Base-by-base conservation (phyloP, 768 basidiomycete species). In the Cyclocybe cylindracea region DNA sequence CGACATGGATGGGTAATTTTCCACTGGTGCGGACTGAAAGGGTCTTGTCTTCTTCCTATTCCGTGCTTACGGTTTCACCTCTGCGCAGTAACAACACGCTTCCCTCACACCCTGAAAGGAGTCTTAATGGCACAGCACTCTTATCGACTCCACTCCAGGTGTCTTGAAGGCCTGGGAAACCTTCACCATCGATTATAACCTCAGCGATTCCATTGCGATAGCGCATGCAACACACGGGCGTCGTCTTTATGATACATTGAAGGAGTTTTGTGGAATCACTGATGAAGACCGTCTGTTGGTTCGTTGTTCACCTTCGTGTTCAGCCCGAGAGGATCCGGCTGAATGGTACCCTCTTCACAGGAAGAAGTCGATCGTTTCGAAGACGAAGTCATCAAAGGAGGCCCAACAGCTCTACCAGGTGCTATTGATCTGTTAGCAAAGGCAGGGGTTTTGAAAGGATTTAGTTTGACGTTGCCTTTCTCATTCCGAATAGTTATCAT, bases 71-170 rank as follows among this genome's bases (percentile, higher is more conserved):
- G 31, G 44, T 34, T 35, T 34, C 19, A 33, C 8, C 10, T 31
- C 35, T 14, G 13, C 29, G 9, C 33, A 35, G 34, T 49, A 10
- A 36, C 18, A 31, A 29, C 42, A 46, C 42, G 48, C 37, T 44
- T 48, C 38, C 44, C 18, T 45, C 10, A 24, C 24, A 24, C 24
- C 24, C 24, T 24, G 24, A 24, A 24, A 24, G 24, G 24, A 24
- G 24, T 24, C 24, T 24, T 24, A 24, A 24, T 24, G 24, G 24
- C 5, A 24, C 61, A 89, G 87, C 38, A 90, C 87, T 5, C 77
- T 87, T 52, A 81, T 88, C 61, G 90, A 93, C 69, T 91, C 90
- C 2, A 93, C 91, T 4, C 89, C 89, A 1, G 92, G 91, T 4
- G 87, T 93, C n/a, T 57, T 83, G 45, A 78, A 78, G 53, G 87